These are phyloP conservation scores for Colletotrichum truncatum DNA, from an alignment of 2,329 filamentous ascomycete species.

Conservation along the genomic window DNA sequence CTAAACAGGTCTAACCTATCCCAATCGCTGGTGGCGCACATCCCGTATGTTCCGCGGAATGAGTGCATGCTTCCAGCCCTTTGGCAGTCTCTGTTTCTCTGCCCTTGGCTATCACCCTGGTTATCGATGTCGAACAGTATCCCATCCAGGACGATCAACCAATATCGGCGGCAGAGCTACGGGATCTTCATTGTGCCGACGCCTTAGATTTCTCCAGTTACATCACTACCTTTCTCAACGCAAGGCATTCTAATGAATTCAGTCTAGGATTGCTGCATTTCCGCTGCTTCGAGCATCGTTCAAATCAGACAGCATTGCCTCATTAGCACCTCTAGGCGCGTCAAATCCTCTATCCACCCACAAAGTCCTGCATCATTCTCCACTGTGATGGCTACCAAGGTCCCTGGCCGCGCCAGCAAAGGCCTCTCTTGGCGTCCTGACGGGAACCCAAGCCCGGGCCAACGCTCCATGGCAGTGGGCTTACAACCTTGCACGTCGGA, in stretches of 20 bases:
- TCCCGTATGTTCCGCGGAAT: slow-evolving; percentile 10
- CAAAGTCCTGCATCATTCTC: not conserved
- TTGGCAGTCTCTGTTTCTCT: not conserved
- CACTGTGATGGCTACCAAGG: not conserved
- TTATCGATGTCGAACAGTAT: slow-evolving; percentile 15
- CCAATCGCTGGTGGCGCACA: slow-evolving; percentile 2
- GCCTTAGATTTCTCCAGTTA: not conserved
- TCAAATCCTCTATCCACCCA: not conserved
- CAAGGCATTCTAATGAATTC: too few relatives aligned
- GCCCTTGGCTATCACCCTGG: not conserved
- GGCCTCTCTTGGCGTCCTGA: not conserved
- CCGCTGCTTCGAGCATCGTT: too few relatives aligned
- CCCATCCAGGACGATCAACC: not conserved
- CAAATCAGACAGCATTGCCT: too few relatives aligned
- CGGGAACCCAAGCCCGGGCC: not conserved
- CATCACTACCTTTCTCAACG: not conserved
- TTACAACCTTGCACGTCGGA: not conserved
- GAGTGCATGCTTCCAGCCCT: slow-evolving; percentile 7
- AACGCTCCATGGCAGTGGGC: not conserved
- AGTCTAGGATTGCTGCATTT: too few relatives aligned
- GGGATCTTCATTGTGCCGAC: slow-evolving; percentile 8
- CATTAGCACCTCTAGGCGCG: too few relatives aligned
- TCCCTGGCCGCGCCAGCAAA: not conserved
- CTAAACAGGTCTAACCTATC: not conserved
- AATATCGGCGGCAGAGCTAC: not conserved